Evolutionary conservation across 805 yeast species (phyloP), one percentile per base, ranked within the genome.

Genomic region (Candida patagonica): DNA sequence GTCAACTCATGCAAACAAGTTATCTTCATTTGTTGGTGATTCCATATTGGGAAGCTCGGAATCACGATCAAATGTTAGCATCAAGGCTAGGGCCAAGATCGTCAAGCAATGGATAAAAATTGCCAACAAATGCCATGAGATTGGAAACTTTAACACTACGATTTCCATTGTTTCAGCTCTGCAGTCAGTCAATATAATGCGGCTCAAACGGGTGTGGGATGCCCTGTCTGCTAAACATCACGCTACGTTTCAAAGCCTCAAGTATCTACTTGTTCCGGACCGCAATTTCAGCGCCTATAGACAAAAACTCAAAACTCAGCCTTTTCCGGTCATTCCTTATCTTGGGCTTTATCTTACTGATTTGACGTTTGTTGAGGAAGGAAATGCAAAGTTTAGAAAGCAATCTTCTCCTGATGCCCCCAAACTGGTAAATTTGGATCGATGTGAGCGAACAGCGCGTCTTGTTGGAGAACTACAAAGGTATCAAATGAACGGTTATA

Each of bases 61-160:
- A 13, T 19, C 25, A n/a, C 19, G 25, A n/a, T 9, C 23, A 4
- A 56, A 53, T 15, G 35, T 57, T 36, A 42, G 44, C 17, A 39
- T 47, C 30, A 58, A 59, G 42, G 48, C 48, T 24, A 54, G 66
- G 23, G 48, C 52, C 23, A 56, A 55, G 35, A 44, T 62, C 26
- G 48, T 62, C 32, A 56, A 57, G 47, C 56, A 49, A 29, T 62
- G 66, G 66, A 58, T 62, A 44, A 56, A 54, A 32, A 46, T 59
- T 13, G 66, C 66, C 8, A 52, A 56, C 22, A 54, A 52, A 30
- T 46, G 61, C 44, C 43, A 47, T 34, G 53, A 50, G 20, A 41
- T 55, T 15, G 54, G 60, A 12, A 61, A 59, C 42, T 53, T 53
- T 43, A 62, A 62, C 49, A 46, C 57, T 6, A 38, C 54, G 26